Evolutionary conservation across 192 early-diverging fungal species (phyloP).

Genomic region (Geosiphon pyriformis): DNA sequence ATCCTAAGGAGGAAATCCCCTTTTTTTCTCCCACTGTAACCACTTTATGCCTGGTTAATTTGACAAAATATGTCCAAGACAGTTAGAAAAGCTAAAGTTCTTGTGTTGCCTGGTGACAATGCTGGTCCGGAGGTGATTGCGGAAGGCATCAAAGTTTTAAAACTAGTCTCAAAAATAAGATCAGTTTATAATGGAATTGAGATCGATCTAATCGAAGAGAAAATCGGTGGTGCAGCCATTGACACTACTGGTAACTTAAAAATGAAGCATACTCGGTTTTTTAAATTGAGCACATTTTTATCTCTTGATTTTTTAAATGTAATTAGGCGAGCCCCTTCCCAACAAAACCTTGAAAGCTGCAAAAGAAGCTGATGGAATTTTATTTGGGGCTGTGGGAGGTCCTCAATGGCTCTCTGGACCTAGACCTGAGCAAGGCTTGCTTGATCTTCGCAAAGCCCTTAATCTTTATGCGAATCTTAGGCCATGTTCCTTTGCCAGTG

Average conservation of each 20-base stretch:
- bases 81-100: slow-evolving; percentile 28
- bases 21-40: no score
- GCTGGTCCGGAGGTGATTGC: slow-evolving; percentile 93
- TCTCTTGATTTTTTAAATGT: not conserved
- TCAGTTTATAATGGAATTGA: slow-evolving; percentile 49
- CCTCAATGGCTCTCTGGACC: slow-evolving; percentile 90
- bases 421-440: slow-evolving; percentile 90
- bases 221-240: slow-evolving; percentile 90
- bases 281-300: not conserved
- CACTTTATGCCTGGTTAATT: no score
- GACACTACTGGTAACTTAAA: slow-evolving; percentile 68
- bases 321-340: slow-evolving; percentile 65
- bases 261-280: not conserved
- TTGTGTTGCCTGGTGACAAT: slow-evolving; percentile 89
- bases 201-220: slow-evolving; percentile 70
- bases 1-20: no score
- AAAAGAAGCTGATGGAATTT: slow-evolving; percentile 79
- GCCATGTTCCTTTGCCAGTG: slow-evolving; percentile 88
- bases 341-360: slow-evolving; percentile 76
- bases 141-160: slow-evolving; percentile 87
- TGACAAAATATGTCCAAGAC: not conserved
- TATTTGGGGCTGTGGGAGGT: slow-evolving; percentile 96
- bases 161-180: slow-evolving; percentile 64
- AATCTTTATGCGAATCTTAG: slow-evolving; percentile 96
- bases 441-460: slow-evolving; percentile 87